These are phyloP conservation scores for Chimonanthus salicifolius DNA, from an alignment of 164 flowering plant genomes.

Conservation along the genomic window DNA sequence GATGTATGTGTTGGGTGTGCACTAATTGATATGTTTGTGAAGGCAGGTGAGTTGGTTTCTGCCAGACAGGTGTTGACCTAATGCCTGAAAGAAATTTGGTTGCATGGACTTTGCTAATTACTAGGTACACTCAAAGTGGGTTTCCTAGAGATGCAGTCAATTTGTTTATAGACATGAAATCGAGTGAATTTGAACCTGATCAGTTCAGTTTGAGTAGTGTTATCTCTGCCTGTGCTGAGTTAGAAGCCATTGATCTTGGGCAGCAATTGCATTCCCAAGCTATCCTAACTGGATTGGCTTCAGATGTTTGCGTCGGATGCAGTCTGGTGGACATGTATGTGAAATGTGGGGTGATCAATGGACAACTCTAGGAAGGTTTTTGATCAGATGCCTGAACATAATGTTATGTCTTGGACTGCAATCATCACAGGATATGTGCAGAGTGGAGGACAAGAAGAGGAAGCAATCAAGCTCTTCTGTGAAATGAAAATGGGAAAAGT, in stretches of 20 bases:
- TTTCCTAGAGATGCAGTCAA: constrained; percentile 35
- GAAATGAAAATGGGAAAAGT: constrained; percentile 46
- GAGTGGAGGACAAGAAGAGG: constrained; percentile 40
- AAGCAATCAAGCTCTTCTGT: constrained; percentile 53
- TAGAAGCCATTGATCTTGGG: constrained; percentile 43
- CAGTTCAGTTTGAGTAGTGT: constrained; percentile 54
- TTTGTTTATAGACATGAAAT: constrained; percentile 60
- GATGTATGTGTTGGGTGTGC: constrained; percentile 75
- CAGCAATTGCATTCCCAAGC: constrained; percentile 58
- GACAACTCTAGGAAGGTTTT: constrained; percentile 56
- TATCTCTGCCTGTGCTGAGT: constrained; percentile 61
- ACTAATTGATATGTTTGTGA: constrained; percentile 70
- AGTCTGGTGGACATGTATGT: constrained; percentile 81
- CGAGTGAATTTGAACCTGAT: constrained; percentile 46
- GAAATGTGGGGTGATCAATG: constrained; percentile 46
- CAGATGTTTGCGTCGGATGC: constrained; percentile 71
- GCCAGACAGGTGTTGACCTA: constrained; percentile 56
- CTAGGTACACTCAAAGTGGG: constrained; percentile 65
- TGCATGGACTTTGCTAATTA: constrained; percentile 75
- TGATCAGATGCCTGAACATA: constrained; percentile 54
- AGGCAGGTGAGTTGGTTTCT: constrained; percentile 47
- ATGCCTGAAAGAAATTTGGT: constrained; percentile 69
- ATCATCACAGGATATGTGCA: constrained; percentile 70
- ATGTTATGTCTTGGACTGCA: constrained; percentile 93
- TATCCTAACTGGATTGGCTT: constrained; percentile 38